Evolutionary conservation across 768 basidiomycete genomes (phyloP), one percentile per base, ranked within the genome.

Genomic region (Podaxis sp.): DNA sequence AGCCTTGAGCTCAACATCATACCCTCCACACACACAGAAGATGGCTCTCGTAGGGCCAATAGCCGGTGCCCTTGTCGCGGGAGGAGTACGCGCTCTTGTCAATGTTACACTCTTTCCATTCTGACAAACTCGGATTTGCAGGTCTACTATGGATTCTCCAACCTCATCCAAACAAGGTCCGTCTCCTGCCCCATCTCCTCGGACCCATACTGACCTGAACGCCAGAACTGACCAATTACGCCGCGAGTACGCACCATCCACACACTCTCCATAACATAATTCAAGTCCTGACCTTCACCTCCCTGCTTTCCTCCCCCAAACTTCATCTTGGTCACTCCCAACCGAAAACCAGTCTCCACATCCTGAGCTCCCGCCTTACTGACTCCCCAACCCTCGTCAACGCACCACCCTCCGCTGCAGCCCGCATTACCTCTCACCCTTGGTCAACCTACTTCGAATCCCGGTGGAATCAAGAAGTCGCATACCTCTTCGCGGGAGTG

Each of bases 121-220:
- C 48, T 38, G 24, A 60, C 46, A 8, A 24, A 49, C 46, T 24
- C 42, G 28, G 56, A 40, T 26, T 33, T 59, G 11, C 65, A 87
- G 87, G 78, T 88, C 4, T 90, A 89, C 74, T 89, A 89, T 72
- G 88, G 87, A 24, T 87, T 89, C 70, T 89, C 87, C 2, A 85
- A 81, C 68, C 69, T 88, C 72, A 87, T 89, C 53, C 80, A 83
- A 54, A 81, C 82, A 51, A 79, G 80, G 88, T 86, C 48, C 48
- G 52, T 61, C 51, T 28, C 24, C 26, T 33, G 39, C 52, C 55
- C 26, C 19, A 39, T 55, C 17, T 52, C 30, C 48, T 52, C 17
- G 26, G 42, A n/a, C 22, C 48, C 9, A 57, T 63, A 44, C 52
- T 57, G 52, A 57, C 51, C 63, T 66, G 54, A 53, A 53, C 44